Base-by-base conservation (phyloP, 2,329 filamentous ascomycete genomes). In the Colletotrichum viniferum region DNA sequence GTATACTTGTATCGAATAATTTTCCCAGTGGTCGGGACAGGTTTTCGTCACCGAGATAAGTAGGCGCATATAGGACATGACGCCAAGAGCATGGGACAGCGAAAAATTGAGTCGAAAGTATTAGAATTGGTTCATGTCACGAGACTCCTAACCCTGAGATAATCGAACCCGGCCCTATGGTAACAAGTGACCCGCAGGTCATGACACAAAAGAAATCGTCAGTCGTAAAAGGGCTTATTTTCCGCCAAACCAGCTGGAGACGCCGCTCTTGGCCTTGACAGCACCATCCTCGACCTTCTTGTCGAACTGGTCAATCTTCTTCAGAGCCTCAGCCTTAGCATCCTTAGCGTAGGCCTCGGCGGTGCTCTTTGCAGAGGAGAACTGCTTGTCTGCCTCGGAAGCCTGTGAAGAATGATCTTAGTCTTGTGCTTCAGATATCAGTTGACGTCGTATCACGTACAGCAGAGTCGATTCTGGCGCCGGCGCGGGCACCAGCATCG, bases 211-310 rank as follows among this genome's bases (percentile, higher is more conserved):
- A 32, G 13, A 65, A 61, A 60, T 21, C 38, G 12, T 14, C 13
- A 7, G 28, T 30, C 48, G 16, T 24, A 4, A n/a, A 1, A 10
- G 9, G 18, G 21, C 21, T 79, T 83, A 86, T 82, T 90, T 91
- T 77, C 90, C 90, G 73, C 95, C 93, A 81, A 98, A 98, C 96
- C 96, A 98, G 83, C 94, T 91, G 56, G 94, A 94, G 80, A 98
- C 85, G 78, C 94, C 94, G 80, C 92, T 91, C 92, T 98, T 98
- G 60, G 95, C 94, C 88, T 98, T 94, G 67, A 92, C 86, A 5
- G 95, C 92, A 78, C 92, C 92, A 78, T 94, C 88, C 87, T 96
- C 94, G 68, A 98, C 93, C 78, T 92, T 96, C 81, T 92, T 91
- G 86, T 98, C 96, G 80, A 96, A 93, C 84, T 94, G 91, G 85